These are phyloP conservation scores for Fraxinus velutina DNA, from an alignment of 305 asterid genomes.

Conservation along the genomic window DNA sequence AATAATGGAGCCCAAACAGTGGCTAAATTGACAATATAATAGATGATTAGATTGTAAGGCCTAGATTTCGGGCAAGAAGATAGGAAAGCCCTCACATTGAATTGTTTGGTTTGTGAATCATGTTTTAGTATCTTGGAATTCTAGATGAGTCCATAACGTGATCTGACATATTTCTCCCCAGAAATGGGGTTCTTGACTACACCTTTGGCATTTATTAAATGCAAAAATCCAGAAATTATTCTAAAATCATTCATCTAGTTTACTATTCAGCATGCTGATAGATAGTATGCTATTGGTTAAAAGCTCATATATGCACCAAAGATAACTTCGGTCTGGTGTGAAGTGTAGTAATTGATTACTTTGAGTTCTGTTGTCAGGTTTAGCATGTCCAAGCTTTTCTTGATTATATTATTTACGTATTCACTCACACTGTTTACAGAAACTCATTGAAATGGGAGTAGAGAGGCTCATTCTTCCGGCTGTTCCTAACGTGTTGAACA, in stretches of 20 bases:
- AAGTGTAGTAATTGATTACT: neutral
- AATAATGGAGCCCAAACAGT: neutral
- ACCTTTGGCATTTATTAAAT: neutral
- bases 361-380: neutral
- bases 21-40: neutral
- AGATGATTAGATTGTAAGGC: neutral
- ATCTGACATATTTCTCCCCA: neutral
- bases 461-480: slow-evolving; percentile 91
- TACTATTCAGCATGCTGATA: neutral
- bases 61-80: neutral
- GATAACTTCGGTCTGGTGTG: neutral
- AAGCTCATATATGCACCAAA: neutral
- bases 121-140: neutral
- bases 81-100: neutral
- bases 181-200: neutral
- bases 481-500: slow-evolving; percentile 49
- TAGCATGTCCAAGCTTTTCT: neutral
- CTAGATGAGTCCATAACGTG: neutral
- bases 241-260: neutral
- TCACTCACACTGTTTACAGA: slow-evolving; percentile 34
- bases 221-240: neutral
- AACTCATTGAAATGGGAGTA: slow-evolving; percentile 66
- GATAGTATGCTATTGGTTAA: neutral
- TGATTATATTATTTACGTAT: neutral
- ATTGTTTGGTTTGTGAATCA: neutral